Percentiles rank a stretch among this genome's conserved stretches.
Evolutionary conservation across 2,329 filamentous ascomycete genomes (phyloP).

Genomic region (Juglanconis juglandina): DNA sequence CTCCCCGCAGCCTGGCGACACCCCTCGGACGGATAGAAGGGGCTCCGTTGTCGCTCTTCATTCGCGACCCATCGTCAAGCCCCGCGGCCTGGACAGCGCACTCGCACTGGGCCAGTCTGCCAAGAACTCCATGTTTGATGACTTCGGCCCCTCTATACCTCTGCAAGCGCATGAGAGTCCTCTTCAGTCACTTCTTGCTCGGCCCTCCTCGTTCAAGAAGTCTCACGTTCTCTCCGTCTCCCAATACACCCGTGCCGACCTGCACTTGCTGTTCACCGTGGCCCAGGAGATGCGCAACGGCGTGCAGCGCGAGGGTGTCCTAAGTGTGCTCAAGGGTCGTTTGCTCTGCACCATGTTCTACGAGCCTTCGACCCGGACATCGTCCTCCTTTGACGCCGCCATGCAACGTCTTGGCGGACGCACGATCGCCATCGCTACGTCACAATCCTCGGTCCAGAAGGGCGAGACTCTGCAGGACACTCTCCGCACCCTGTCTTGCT

Average conservation of each 20-base stretch:
- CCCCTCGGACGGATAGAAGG: slow-evolving; percentile 28
- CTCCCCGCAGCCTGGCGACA: slow-evolving; percentile 30
- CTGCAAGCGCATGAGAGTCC: slow-evolving; percentile 55
- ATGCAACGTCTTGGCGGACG: slow-evolving; percentile 97
- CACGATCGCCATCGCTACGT: slow-evolving; percentile 76
- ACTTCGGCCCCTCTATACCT: slow-evolving; percentile 44
- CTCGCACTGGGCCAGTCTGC: slow-evolving; percentile 22
- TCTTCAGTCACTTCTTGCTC: slow-evolving; percentile 69
- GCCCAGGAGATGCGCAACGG: slow-evolving; percentile 97
- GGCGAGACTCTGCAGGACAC: slow-evolving; percentile 93
- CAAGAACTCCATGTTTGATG: slow-evolving; percentile 35
- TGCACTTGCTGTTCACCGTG: slow-evolving; percentile 92
- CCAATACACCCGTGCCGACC: slow-evolving; percentile 80
- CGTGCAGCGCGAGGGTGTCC: slow-evolving; percentile 85
- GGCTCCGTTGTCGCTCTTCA: slow-evolving; percentile 30
- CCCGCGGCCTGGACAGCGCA: slow-evolving; percentile 33
- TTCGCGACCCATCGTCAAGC: slow-evolving; percentile 31
- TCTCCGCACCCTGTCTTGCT: slow-evolving; percentile 88
- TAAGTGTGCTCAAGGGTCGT: slow-evolving; percentile 81
- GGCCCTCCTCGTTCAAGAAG: slow-evolving; percentile 78
- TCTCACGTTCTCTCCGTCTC: slow-evolving; percentile 88
- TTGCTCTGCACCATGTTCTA: slow-evolving; percentile 94
- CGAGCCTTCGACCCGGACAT: slow-evolving; percentile 94
- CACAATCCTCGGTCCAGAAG: slow-evolving; percentile 86
- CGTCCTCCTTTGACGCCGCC: slow-evolving; percentile 91